These are phyloP conservation scores for Scortechinia acanthostroma DNA, from an alignment of 2,329 filamentous ascomycete species.

Conservation along the genomic window DNA sequence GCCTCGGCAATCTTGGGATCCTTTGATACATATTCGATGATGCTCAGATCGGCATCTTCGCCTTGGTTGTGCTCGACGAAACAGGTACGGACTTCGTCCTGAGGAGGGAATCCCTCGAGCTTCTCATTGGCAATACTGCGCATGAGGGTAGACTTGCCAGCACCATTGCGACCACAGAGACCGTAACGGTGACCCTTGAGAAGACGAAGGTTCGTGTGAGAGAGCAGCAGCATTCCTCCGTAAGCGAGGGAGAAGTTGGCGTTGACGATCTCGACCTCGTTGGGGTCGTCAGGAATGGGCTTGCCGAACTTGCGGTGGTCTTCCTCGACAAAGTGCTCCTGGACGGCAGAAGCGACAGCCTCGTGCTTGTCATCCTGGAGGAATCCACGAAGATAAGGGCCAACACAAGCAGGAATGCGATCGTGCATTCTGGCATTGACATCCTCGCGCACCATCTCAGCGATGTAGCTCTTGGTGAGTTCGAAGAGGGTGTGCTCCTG, in stretches of 20 bases:
- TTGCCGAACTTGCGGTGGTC: slow-evolving; percentile 82
- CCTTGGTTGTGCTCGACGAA: slow-evolving; percentile 99
- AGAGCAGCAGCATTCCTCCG: slow-evolving; percentile 91
- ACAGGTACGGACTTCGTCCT: slow-evolving; percentile 87
- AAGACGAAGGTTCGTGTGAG: slow-evolving; percentile 88
- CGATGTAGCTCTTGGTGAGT: slow-evolving; percentile 66
- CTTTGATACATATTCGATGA: slow-evolving; percentile 84
- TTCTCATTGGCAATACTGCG: slow-evolving; percentile 91
- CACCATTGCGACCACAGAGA: slow-evolving; percentile 92
- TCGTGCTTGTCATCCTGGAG: slow-evolving; percentile 54
- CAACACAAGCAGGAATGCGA: slow-evolving; percentile 63
- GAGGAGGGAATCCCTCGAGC: slow-evolving; percentile 89
- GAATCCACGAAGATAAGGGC: slow-evolving; percentile 70
- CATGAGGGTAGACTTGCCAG: slow-evolving; percentile 98
- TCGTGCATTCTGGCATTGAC: slow-evolving; percentile 74
- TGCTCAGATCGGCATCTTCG: slow-evolving; percentile 92
- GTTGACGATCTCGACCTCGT: slow-evolving; percentile 93
- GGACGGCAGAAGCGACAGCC: slow-evolving; percentile 65
- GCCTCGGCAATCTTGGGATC: slow-evolving; percentile 78
- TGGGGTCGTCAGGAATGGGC: slow-evolving; percentile 80
- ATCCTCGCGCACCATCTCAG: slow-evolving; percentile 79
- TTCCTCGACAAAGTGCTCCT: slow-evolving; percentile 73
- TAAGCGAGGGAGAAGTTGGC: slow-evolving; percentile 96
- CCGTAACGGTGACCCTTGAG: slow-evolving; percentile 96
- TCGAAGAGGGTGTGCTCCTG: slow-evolving; percentile 58